Evolutionary conservation across 257 asterid genomes (phyloP), one percentile per base, ranked within the genome.

Genomic region (Nyctanthes arbortristis): DNA sequence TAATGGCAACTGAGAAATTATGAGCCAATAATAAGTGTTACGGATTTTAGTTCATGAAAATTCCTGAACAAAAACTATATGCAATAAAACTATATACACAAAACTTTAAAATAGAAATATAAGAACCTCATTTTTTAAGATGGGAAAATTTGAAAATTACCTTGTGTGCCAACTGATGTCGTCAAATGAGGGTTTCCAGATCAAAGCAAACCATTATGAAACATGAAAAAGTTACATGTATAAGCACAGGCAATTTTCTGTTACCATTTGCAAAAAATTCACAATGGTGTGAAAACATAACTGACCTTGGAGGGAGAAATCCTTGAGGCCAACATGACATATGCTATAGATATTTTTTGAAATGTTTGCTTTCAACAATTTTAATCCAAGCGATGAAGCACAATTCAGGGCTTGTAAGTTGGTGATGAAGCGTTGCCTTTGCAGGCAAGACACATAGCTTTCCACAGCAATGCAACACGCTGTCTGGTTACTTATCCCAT

Each of bases 271-370:
- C 58, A 20, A 22, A 18, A 20, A 28, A 52, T 52, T 52, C 5
- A 22, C 6, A 57, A 70, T 39, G 43, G 40, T 16, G 6, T 63
- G 58, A 58, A 68, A 66, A 73, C 22, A 62, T 68, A 54, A 86
- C 84, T 67, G 65, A 91, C 99, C 99, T 91, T 94, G 99, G 67
- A 94, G 93, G 40, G 99, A 94, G 84, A 94, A 94, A 72, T 94
- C 97, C 83, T 92, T 94, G 71, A 94, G 97, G 84, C 88, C 91
- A 62, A 91, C 73, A 72, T 61, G 96, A 69, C 99, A 94, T 34
- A 86, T 90, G 74, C 72, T 79, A 67, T 88, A 91, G 60, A 91
- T 82, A 73, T 94, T 83, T 76, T 78, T 63, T 47, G 92, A 88
- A 62, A 91, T 82, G 77, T 91, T 94, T 33, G 87, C 96, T 75